A percentile compares a stretch with the other conserved stretches of the same genome.
These are phyloP conservation scores for Primulina eburnea DNA, from an alignment of 257 asterid genomes.

Conservation along the genomic window DNA sequence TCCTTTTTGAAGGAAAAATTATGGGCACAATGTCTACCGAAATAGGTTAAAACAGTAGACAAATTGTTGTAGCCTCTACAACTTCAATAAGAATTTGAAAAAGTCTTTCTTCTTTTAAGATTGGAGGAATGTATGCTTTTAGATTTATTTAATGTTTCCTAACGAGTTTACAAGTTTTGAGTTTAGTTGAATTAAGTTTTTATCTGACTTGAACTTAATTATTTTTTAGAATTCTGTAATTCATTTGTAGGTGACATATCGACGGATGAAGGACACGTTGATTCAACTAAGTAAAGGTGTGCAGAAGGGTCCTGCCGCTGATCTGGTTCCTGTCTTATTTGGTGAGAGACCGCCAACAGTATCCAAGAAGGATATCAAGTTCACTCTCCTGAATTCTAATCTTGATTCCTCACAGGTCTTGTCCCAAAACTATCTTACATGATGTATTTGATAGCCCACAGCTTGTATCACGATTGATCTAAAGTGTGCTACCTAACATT, in stretches of 20 bases:
- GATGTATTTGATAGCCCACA: conserved; percentile 12
- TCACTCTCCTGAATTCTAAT: conserved; percentile 60
- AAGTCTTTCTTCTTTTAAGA: conserved; percentile 18
- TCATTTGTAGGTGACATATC: conserved; percentile 74
- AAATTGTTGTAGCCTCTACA: conserved; percentile 8
- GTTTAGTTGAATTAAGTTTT: conserved; percentile 15
- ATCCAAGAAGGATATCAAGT: conserved; percentile 65
- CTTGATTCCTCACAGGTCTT: conserved; percentile 93
- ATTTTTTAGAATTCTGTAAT: conserved; percentile 18
- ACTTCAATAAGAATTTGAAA: conserved; percentile 14
- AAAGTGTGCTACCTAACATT: conserved; percentile 1
- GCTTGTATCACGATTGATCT: not conserved
- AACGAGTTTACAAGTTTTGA: conserved; percentile 8
- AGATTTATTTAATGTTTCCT: conserved; percentile 5
- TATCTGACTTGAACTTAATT: conserved; percentile 4
- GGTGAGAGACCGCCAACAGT: conserved; percentile 73
- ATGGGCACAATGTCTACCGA: not conserved
- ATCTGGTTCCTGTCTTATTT: conserved; percentile 87
- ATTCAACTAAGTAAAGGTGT: conserved; percentile 88
- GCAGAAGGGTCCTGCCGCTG: conserved; percentile 85
- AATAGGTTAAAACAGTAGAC: not conserved
- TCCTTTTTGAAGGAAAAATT: conserved; percentile 6
- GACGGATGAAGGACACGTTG: conserved; percentile 87
- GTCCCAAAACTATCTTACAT: conserved; percentile 11
- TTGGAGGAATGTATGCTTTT: not conserved